A percentile compares a stretch with the other conserved stretches of the same genome.
phyloP scores from a whole-genome alignment of 176 grass and related monocot species.

The Aegilops bicornis region DNA sequence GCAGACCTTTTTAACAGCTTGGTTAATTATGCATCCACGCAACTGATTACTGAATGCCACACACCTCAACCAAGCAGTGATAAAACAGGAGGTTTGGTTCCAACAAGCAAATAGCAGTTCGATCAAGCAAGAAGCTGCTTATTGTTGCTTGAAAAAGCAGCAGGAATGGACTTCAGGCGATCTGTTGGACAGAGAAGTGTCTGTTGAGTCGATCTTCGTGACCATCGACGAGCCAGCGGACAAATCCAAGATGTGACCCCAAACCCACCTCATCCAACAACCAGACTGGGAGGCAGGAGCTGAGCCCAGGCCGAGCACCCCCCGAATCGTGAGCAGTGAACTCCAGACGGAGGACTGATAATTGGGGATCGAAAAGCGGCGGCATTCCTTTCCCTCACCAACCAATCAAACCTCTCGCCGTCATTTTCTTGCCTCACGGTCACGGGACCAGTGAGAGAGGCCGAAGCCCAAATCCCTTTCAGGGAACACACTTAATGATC shows the following conservation, averaged over 20 bases:
- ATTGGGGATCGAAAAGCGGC: not conserved
- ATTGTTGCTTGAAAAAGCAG: not conserved
- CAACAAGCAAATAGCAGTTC: not conserved
- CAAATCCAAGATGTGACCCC: not conserved
- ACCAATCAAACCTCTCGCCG: not conserved
- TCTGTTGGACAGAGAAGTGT: not conserved
- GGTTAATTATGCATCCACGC: not conserved
- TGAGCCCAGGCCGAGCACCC: too few relatives aligned
- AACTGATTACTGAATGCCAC: not conserved
- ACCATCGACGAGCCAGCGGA: not conserved
- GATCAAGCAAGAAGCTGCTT: not conserved
- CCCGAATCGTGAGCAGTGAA: not conserved
- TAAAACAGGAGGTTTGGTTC: not conserved
- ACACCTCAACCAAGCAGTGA: not conserved
- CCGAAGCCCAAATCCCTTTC: slow-evolving; percentile 11
- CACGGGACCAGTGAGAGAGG: not conserved
- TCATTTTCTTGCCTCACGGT: not conserved
- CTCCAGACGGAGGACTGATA: not conserved
- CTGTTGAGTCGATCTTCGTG: not conserved
- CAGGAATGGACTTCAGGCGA: not conserved
- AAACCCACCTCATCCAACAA: not conserved
- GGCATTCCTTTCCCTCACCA: not conserved
- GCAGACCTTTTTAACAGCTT: not conserved
- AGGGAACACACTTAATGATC: not conserved
- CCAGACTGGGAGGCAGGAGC: not conserved